Evolutionary conservation across 371 early-diverging fungal species (phyloP), one percentile per base, ranked within the genome.

Genomic region (Phascolomyces articulosus): DNA sequence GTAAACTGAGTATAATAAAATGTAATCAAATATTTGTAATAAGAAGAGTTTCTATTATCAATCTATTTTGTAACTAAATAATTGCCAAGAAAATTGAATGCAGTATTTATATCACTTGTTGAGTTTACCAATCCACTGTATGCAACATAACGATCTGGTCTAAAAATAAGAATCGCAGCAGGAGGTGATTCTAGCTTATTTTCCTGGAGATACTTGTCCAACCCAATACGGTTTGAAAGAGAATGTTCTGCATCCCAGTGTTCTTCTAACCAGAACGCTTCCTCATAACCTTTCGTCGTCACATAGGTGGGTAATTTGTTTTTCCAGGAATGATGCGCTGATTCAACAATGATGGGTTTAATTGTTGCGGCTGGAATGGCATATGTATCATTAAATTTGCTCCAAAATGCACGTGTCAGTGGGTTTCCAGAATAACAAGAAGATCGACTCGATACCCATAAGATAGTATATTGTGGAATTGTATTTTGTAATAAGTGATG

Each of bases 111-210:
- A 27, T 71, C 67, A 16, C 20, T 54, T 24, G 54, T n/a, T 13
- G 66, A 59, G 9, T 28, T 27, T 11, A 71, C 55, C n/a, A 61
- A 34, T 16, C 34, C 23, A 48, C 54, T 71, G 18, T 61, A 54
- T 21, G 67, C 71, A 1, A 71, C 58, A 31, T 71, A 71, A 6
- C 21, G 60, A 41, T 71, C 71, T 21, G 71, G 71, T 20, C 71
- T 64, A 4, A 71, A 9, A 48, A 71, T 28, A 0, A 71, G 47
- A 41, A 71, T 54, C 11, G 62, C 66, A 18, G 67, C 67, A 34
- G 34, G 34, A 13, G 71, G 67, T 41, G 40, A 24, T 4, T 41
- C 55, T 0, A 47, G 38, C 11, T 51, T 28, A 13, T 60, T 38
- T 23, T n/a, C 11, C 18, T 34, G 9, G 11, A 67, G 21, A 10